Conservation (phyloP, 805 yeast genomes). For the Torulaspora maleeae region DNA sequence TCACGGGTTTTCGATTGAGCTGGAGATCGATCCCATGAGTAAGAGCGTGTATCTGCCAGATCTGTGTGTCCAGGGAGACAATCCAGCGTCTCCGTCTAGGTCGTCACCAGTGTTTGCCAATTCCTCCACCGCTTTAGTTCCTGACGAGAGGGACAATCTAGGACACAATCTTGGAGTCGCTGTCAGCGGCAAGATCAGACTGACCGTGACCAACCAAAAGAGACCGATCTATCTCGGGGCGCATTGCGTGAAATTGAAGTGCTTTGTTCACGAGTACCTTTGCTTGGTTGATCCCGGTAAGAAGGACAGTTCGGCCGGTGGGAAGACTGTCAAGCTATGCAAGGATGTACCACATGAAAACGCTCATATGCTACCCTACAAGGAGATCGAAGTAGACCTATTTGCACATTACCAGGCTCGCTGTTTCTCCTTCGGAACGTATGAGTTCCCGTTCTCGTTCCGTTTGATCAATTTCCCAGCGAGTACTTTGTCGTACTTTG, state of each 20-base stretch:
- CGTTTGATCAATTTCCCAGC: slow-evolving; percentile 14
- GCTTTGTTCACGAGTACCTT: slow-evolving; percentile 19
- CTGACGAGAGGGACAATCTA: slow-evolving; percentile 1
- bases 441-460: slow-evolving; percentile 19
- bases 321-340: slow-evolving; percentile 7
- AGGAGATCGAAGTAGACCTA: slow-evolving; percentile 6
- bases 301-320: slow-evolving; percentile 2
- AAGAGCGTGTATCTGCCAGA: slow-evolving; percentile 17
- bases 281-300: slow-evolving; percentile 10
- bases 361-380: slow-evolving; percentile 10
- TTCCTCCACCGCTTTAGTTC: slow-evolving; percentile 11
- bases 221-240: slow-evolving; percentile 12
- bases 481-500: slow-evolving; percentile 11
- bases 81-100: slow-evolving; percentile 4
- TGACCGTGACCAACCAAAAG: slow-evolving; percentile 3
- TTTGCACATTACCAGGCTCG: not conserved
- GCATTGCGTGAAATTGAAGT: slow-evolving; percentile 17
- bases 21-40: slow-evolving; percentile 11
- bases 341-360: slow-evolving; percentile 4
- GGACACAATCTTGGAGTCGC: slow-evolving; percentile 9
- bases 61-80: slow-evolving; percentile 10
- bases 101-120: slow-evolving; percentile 9
- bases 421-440: slow-evolving; percentile 9
- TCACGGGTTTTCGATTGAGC: slow-evolving; percentile 16
- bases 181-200: slow-evolving; percentile 10